Conservation (phyloP, 257 asterid species). For the Solanum chiquidenum region DNA sequence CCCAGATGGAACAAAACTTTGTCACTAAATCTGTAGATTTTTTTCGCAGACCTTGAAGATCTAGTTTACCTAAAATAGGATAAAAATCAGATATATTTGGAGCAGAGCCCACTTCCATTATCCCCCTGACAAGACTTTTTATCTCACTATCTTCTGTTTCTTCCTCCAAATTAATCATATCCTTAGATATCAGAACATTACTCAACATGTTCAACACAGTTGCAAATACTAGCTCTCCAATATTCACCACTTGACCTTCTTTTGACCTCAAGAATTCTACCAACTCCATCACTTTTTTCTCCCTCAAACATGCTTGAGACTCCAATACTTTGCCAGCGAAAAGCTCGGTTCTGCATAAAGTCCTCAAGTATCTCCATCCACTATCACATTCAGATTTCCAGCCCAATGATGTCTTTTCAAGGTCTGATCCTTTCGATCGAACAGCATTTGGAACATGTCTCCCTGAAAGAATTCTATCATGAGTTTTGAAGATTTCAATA, state of each 20-base stretch:
- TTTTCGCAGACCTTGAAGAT: conserved; percentile 31
- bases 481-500: conserved; percentile 13
- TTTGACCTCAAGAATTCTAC: conserved; percentile 19
- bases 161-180: conserved; percentile 12
- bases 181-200: conserved; percentile 18
- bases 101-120: neutral
- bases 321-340: conserved; percentile 24
- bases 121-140: conserved; percentile 9
- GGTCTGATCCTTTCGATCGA: conserved; percentile 1
- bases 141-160: conserved; percentile 1
- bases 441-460: conserved; percentile 14
- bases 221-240: conserved; percentile 18
- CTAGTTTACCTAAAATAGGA: conserved; percentile 19
- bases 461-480: conserved; percentile 11
- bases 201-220: conserved; percentile 25
- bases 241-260: conserved; percentile 9
- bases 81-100: conserved; percentile 28
- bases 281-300: conserved; percentile 19
- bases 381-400: conserved; percentile 17
- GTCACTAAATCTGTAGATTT: neutral
- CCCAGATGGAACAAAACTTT: conserved; percentile 17
- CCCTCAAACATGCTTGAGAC: conserved; percentile 5
- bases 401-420: conserved; percentile 8
- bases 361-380: conserved; percentile 15
- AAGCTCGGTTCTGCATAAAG: conserved; percentile 22